Evolutionary conservation across 225 moss, liverwort and hornwort genomes (phyloP).

Genomic region (Thuidium tamariscinum): DNA sequence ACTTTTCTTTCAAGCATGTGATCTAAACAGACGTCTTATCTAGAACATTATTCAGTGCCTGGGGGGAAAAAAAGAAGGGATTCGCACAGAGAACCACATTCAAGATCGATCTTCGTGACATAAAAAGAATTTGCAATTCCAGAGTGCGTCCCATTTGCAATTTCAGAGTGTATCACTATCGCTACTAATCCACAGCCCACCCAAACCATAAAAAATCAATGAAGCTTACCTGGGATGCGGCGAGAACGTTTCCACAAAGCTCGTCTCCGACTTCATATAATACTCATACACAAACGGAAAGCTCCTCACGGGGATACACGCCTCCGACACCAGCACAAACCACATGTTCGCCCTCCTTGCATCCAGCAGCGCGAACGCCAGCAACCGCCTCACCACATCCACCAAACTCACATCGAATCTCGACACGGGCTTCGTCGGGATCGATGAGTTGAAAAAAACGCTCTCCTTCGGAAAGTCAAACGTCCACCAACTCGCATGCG

Average conservation of each 20-base stretch:
- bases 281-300: conserved; percentile 31
- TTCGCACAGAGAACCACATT: background rate
- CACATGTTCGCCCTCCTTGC: conserved; percentile 10
- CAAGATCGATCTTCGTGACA: background rate
- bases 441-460: background rate
- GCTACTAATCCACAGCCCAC: background rate
- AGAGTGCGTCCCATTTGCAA: background rate
- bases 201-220: background rate
- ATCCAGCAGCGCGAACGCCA: conserved; percentile 42
- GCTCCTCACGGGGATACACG: conserved; percentile 31
- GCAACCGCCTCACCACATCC: conserved; percentile 35
- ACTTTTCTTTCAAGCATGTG: background rate
- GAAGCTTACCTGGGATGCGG: background rate
- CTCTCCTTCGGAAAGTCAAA: conserved; percentile 1
- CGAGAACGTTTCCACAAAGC: conserved; percentile 34
- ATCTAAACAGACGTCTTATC: background rate
- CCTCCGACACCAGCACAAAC: conserved; percentile 33
- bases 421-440: conserved; percentile 3
- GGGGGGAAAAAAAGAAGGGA: background rate
- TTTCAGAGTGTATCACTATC: background rate
- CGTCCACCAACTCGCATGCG: conserved; percentile 35
- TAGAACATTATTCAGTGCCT: background rate
- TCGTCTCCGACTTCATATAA: conserved; percentile 30
- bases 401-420: conserved; percentile 30
- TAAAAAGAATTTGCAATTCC: background rate